These are phyloP conservation scores for Earliella scabrosa DNA, from an alignment of 1,284 basidiomycete genomes.

Conservation along the genomic window DNA sequence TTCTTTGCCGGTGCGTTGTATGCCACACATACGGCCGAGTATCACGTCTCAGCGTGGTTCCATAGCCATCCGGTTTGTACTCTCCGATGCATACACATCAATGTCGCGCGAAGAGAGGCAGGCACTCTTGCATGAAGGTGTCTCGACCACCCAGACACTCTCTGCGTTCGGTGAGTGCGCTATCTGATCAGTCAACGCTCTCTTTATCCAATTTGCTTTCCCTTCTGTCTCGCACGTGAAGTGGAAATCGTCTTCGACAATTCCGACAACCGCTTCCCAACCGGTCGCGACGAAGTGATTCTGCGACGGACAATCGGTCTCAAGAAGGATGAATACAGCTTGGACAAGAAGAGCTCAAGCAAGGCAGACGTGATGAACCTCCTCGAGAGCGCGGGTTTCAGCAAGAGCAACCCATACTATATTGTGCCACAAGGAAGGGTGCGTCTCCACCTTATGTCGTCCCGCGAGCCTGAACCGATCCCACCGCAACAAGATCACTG, in stretches of 20 bases:
- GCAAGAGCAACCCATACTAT: constrained; percentile 97
- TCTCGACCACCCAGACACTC: constrained; percentile 86
- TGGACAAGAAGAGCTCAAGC: constrained; percentile 94
- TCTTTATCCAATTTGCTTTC: background rate
- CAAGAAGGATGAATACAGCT: constrained; percentile 98
- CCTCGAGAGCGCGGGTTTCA: constrained; percentile 95
- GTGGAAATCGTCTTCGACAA: constrained; percentile 92
- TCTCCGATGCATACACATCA: constrained; percentile 97
- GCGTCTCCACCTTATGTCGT: constrained; percentile 35
- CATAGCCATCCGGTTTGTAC: constrained; percentile 92
- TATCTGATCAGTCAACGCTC: background rate
- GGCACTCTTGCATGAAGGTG: constrained; percentile 91
- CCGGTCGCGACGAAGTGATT: constrained; percentile 83
- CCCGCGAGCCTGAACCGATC: background rate
- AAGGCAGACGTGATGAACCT: constrained; percentile 98
- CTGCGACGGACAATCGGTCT: constrained; percentile 93
- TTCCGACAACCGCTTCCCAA: constrained; percentile 89
- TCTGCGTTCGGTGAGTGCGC: constrained; percentile 82
- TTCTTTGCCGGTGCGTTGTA: constrained; percentile 83
- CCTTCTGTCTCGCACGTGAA: constrained; percentile 26
- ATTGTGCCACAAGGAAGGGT: constrained; percentile 98
- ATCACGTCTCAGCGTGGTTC: background rate
- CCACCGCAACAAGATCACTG: constrained; percentile 76
- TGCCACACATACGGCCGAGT: background rate
- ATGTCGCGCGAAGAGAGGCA: constrained; percentile 95